Evolutionary conservation across 2,329 filamentous ascomycete species (phyloP), one percentile per base, ranked within the genome.

Genomic region (Karstenula rhodostoma): DNA sequence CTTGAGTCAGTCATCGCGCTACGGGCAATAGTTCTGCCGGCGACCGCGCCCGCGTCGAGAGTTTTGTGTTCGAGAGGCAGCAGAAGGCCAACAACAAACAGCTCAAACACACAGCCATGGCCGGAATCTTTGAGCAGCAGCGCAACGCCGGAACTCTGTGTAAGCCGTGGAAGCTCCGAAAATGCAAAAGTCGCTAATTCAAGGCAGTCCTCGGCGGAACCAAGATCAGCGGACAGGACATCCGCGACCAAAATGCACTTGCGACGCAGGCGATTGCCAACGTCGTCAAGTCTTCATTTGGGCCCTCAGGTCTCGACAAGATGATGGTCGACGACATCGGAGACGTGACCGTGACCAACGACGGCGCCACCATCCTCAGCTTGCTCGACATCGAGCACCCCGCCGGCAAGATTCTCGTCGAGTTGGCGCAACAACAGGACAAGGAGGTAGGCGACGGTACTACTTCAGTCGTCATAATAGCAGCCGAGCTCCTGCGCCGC

Each of bases 311-410:
- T 51, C 87, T 99, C 68, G 95, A 99, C 80, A 99, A 99, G 87
- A 99, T 99, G 95, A 98, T 99, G 95, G 95, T 99, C 73, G 95
- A 99, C 82, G 95, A 99, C 78, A 98, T 99, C 79, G 95, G 95
- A 76, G 95, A 99, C 83, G 95, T 99, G 61, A 99, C 95, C 62
- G 95, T 99, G 60, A 99, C 95, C 68, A 99, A 99, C 81, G 95
- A 99, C 80, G 95, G 95, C 76, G 95, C 95, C 57, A 99, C 95
- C 35, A 99, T 99, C 74, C 88, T 99, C 69, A 93, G 89, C 79
- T 86, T 99, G 75, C 87, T 99, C 76, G 95, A 98, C 77, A 94
- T 99, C 75, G 94, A 99, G 80, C 94, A 99, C 81, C 95, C 95
- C 57, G 95, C 95, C 58, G 95, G 95, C 77, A 98, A 97, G 87